Evolutionary conservation across 257 asterid species (phyloP).

Genomic region (Gardenia jasminoides): DNA sequence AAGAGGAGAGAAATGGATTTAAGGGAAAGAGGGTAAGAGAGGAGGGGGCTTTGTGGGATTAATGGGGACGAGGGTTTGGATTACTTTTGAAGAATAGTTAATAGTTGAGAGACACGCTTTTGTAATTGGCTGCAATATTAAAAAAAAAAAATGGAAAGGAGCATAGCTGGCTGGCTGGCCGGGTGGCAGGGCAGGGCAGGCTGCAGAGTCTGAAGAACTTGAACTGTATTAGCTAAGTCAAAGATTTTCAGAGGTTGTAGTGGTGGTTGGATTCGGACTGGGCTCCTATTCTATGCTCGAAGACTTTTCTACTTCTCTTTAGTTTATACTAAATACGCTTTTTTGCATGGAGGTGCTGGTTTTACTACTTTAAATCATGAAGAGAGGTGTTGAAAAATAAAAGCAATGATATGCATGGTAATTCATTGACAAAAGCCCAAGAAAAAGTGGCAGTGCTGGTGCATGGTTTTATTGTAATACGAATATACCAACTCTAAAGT

Average conservation of each 20-base stretch:
- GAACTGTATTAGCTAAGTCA: slow-evolving; percentile 13
- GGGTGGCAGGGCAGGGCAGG: not conserved
- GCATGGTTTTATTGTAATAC: not conserved
- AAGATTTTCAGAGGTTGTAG: slow-evolving; percentile 14
- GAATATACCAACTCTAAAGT: slow-evolving; percentile 9
- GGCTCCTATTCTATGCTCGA: not conserved
- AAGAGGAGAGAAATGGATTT: not conserved
- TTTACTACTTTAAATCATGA: slow-evolving; percentile 1
- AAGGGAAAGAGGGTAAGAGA: not conserved
- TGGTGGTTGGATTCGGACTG: slow-evolving; percentile 16
- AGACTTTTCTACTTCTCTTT: not conserved
- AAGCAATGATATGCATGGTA: slow-evolving; percentile 5
- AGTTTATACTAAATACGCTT: not conserved
- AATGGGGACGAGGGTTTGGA: slow-evolving; percentile 17
- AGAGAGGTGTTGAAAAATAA: not conserved
- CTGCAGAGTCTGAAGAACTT: not conserved
- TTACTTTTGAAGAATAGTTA: not conserved
- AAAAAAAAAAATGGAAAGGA: not conserved
- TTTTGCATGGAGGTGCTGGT: not conserved
- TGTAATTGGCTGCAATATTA: not conserved
- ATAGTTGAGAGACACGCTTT: slow-evolving; percentile 23
- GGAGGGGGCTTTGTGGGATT: not conserved
- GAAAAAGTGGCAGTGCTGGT: not conserved
- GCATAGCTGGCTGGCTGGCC: slow-evolving; percentile 14
- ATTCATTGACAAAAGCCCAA: slow-evolving; percentile 6